Evolutionary conservation across 495 filamentous ascomycete genomes (phyloP).

Genomic region (Penicillium arizonense): DNA sequence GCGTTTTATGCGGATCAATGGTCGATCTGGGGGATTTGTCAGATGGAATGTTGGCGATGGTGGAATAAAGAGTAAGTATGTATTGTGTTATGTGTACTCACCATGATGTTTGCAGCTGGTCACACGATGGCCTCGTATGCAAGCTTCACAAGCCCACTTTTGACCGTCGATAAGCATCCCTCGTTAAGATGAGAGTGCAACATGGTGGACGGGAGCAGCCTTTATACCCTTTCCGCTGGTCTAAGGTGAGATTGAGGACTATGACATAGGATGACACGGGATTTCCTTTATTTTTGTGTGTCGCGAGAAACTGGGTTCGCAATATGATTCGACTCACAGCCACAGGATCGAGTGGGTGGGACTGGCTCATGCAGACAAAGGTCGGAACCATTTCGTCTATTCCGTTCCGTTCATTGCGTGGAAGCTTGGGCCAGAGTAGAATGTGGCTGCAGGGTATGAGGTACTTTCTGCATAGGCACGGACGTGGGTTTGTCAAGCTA

Average conservation of each 20-base stretch:
- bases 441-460: slow-evolving; percentile 1
- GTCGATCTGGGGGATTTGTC: slow-evolving; percentile 65
- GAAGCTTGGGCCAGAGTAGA: slow-evolving; percentile 17
- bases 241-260: slow-evolving; percentile 19
- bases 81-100: slow-evolving; percentile 11
- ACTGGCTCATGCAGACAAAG: slow-evolving; percentile 19
- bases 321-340: slow-evolving; percentile 21
- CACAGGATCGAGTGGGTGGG: slow-evolving; percentile 25
- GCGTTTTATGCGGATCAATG: slow-evolving; percentile 91
- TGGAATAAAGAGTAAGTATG: slow-evolving; percentile 14
- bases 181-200: slow-evolving; percentile 25
- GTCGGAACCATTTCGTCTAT: slow-evolving; percentile 9
- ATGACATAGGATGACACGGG: slow-evolving; percentile 22
- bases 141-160: slow-evolving; percentile 90
- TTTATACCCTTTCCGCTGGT: slow-evolving; percentile 17
- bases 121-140: slow-evolving; percentile 87
- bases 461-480: not conserved
- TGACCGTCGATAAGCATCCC: slow-evolving; percentile 83
- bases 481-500: slow-evolving; percentile 6
- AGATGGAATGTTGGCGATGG: slow-evolving; percentile 3
- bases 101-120: slow-evolving; percentile 53
- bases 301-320: slow-evolving; percentile 1
- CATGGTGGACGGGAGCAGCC: slow-evolving; percentile 3
- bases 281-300: slow-evolving; percentile 8
- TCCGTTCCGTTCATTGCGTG: slow-evolving; percentile 3